These are phyloP conservation scores for Wallacemonas collosoma DNA, from an alignment of 208 protist genomes.

Conservation along the genomic window DNA sequence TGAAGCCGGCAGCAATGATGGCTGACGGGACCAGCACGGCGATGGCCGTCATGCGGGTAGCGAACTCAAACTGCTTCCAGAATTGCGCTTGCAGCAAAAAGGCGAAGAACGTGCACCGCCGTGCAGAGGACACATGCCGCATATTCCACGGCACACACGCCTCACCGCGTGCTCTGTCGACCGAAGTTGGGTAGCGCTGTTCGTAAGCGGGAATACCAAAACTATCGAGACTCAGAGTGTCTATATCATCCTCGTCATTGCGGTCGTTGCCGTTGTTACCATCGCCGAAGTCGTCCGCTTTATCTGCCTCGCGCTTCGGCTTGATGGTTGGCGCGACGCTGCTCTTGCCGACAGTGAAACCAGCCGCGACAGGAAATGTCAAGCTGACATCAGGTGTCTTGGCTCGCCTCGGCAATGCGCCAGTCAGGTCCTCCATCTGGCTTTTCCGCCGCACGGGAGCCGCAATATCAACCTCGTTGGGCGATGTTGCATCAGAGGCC, in stretches of 20 bases:
- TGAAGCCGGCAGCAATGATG: slow-evolving; percentile 58
- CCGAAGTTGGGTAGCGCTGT: slow-evolving; percentile 35
- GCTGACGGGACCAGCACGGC: slow-evolving; percentile 61
- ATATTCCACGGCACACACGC: slow-evolving; percentile 77
- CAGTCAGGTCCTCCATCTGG: not conserved
- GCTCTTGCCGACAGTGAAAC: slow-evolving; percentile 12
- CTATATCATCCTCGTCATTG: slow-evolving; percentile 29
- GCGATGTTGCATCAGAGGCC: not conserved
- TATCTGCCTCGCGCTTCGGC: not conserved
- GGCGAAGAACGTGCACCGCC: slow-evolving; percentile 64
- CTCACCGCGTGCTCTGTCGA: slow-evolving; percentile 23
- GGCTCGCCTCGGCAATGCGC: not conserved
- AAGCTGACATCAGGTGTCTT: not conserved
- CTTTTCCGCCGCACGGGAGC: slow-evolving; percentile 4
- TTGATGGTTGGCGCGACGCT: slow-evolving; percentile 13
- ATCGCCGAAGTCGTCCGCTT: not conserved
- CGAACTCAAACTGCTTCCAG: slow-evolving; percentile 82
- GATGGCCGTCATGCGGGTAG: slow-evolving; percentile 66
- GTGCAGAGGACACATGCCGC: slow-evolving; percentile 24
- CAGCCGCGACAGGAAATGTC: slow-evolving; percentile 11
- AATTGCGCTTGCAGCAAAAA: slow-evolving; percentile 63
- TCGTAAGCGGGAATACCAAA: slow-evolving; percentile 69
- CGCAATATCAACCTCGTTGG: not conserved
- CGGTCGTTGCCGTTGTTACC: slow-evolving; percentile 18
- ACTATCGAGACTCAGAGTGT: slow-evolving; percentile 52